Conservation (phyloP, 805 yeast genomes). For the Hermanozyma aechmeae region DNA sequence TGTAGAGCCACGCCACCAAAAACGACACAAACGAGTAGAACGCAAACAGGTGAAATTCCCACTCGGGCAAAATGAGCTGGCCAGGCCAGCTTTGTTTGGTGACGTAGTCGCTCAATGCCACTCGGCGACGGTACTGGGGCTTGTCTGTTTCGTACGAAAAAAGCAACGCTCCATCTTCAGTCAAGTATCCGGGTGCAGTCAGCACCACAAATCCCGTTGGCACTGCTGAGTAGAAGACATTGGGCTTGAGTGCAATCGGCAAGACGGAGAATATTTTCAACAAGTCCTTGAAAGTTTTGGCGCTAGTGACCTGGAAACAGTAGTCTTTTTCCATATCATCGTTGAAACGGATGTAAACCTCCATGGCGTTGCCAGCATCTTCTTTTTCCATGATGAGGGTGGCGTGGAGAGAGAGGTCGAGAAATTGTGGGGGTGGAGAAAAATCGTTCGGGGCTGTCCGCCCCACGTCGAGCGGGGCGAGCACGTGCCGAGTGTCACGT, state of each 20-base stretch:
- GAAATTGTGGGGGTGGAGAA: too few species aligned
- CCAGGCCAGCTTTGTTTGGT: constrained; percentile 76
- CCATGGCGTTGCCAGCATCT: constrained; percentile 19
- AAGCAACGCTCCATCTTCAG: constrained; percentile 73
- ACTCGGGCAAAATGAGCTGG: constrained; percentile 71
- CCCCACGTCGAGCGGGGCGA: too few species aligned
- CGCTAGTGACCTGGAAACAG: constrained; percentile 65
- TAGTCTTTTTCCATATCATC: constrained; percentile 82
- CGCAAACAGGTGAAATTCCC: constrained; percentile 43
- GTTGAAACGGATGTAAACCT: constrained; percentile 70
- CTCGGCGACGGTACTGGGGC: constrained; percentile 30
- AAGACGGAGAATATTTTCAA: constrained; percentile 51
- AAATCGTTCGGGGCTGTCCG: too few species aligned
- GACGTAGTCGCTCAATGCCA: constrained; percentile 41
- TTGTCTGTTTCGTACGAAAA: constrained; percentile 52
- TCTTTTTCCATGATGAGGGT: too few species aligned
- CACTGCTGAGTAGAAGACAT: constrained; percentile 52
- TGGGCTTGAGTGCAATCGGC: constrained; percentile 74
- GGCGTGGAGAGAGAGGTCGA: too few species aligned
- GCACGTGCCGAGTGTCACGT: too few species aligned
- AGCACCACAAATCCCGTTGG: constrained; percentile 63
- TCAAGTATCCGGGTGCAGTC: constrained; percentile 68
- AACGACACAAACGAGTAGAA: constrained; percentile 29
- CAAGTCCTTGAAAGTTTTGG: constrained; percentile 51
- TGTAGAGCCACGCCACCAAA: constrained; percentile 71